Conservation (phyloP, 2,329 filamentous ascomycete genomes). For the Botrytis cinerea region DNA sequence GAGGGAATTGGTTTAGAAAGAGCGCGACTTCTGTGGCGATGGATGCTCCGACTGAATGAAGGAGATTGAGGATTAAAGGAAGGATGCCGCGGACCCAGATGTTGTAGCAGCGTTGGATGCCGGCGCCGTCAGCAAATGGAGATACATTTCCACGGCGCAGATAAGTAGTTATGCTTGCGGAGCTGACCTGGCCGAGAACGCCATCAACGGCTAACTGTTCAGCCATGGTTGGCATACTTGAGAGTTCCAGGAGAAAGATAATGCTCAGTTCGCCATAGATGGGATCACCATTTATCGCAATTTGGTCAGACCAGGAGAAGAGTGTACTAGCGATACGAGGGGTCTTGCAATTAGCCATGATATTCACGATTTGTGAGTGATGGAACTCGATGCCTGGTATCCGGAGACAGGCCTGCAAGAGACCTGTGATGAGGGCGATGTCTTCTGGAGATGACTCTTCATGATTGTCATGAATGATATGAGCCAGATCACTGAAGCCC, state of each 20-base stretch:
- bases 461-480: constrained; percentile 76
- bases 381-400: constrained; percentile 75
- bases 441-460: constrained; percentile 71
- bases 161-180: constrained; percentile 75
- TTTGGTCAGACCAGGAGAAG: constrained; percentile 89
- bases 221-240: constrained; percentile 75
- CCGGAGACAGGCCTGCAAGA: constrained; percentile 80
- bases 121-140: constrained; percentile 73
- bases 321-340: constrained; percentile 81
- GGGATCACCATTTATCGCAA: constrained; percentile 77
- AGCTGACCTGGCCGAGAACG: constrained; percentile 75
- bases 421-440: constrained; percentile 81
- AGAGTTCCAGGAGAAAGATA: constrained; percentile 85
- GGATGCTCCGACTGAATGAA: constrained; percentile 77
- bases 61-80: constrained; percentile 83
- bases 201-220: constrained; percentile 90
- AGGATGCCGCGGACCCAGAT: constrained; percentile 91
- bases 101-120: constrained; percentile 73
- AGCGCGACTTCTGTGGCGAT: constrained; percentile 82
- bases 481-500: constrained; percentile 80
- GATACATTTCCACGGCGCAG: constrained; percentile 72
- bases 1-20: constrained; percentile 87
- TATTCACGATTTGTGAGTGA: constrained; percentile 69
- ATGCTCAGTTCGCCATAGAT: constrained; percentile 92
- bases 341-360: constrained; percentile 69